Base-by-base conservation (phyloP, 768 basidiomycete genomes). In the Xanthoconium stramineum region DNA sequence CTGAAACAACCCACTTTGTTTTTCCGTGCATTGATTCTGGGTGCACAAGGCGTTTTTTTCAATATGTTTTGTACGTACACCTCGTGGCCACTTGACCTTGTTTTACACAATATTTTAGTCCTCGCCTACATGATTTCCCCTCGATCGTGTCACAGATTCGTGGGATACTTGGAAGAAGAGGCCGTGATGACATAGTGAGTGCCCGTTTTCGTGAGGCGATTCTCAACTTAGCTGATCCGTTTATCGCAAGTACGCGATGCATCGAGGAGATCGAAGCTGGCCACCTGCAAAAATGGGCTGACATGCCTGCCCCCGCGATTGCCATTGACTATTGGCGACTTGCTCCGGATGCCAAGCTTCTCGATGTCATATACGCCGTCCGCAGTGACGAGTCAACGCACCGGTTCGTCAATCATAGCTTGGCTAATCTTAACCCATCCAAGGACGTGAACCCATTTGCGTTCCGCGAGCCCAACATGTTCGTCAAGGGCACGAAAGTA, bases 291-390 rank as follows among this genome's bases (percentile, higher is more conserved):
- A 84, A 87, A 67, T 95, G 93, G 91, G 76, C 79, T 32, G 76
- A 88, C 65, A 72, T 78, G 65, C 81, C 88, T 37, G 91, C 94
- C 7, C 95, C 94, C 0, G 77, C 83, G 64, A 96, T 98, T 68
- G 89, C 95, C 9, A 94, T 91, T 59, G 94, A 98, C 68, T 98
- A 98, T 73, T 98, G 96, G 93, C 83, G 94, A 24, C 78, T 96
- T 33, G 67, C 71, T 3, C 74, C 81, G 3, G 69, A 88, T 62
- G 89, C 93, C 0, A 94, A 82, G 63, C 74, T 98, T 56, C 76
- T 92, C 19, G 96, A 98, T 64, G 88, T 96, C 46, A 80, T 98
- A 47, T 91, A 91, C 65, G 94, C 93, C 35, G 91, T 98, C 35
- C 82, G 95, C 63, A 92, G 91, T 15, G 95, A 98, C 71, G 95